A percentile compares a stretch with the other conserved stretches of the same genome.
phyloP scores from a whole-genome alignment of 345 rosid species.

The Arabidopsis arenosa region DNA sequence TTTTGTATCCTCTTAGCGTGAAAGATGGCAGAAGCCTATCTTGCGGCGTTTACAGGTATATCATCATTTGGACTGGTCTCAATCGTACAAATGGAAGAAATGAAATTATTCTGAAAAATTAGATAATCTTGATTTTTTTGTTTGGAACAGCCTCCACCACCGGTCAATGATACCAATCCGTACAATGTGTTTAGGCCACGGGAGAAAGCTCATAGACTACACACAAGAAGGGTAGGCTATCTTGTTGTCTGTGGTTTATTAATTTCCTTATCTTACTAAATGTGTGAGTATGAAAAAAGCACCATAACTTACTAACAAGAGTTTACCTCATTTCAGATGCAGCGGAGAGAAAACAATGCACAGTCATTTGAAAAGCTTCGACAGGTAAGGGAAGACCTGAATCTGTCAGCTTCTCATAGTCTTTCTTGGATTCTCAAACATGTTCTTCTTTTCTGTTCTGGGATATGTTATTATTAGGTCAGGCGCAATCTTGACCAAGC shows the following conservation, averaged over 20 bases:
- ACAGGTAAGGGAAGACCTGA: slow-evolving; percentile 58
- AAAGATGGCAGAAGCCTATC: slow-evolving; percentile 95
- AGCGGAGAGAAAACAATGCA: slow-evolving; percentile 90
- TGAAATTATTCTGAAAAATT: neutral
- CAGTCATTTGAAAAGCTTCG: slow-evolving; percentile 97
- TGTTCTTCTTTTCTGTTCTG: slow-evolving; percentile 18
- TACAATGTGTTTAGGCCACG: slow-evolving; percentile 94
- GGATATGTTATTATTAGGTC: slow-evolving; percentile 56
- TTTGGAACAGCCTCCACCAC: slow-evolving; percentile 86
- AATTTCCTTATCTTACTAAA: neutral
- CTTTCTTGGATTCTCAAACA: slow-evolving; percentile 8
- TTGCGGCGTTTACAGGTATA: slow-evolving; percentile 93
- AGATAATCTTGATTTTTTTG: slow-evolving; percentile 26
- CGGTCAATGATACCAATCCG: slow-evolving; percentile 92
- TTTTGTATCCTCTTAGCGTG: slow-evolving; percentile 61
- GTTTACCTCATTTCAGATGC: slow-evolving; percentile 64
- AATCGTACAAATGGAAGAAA: slow-evolving; percentile 1
- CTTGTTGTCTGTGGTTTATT: neutral
- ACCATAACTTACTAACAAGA: slow-evolving; percentile 19
- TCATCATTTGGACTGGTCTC: slow-evolving; percentile 26
- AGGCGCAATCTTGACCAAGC: slow-evolving; percentile 96
- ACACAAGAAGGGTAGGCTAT: slow-evolving; percentile 81
- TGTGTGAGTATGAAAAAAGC: neutral
- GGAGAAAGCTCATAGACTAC: slow-evolving; percentile 95
- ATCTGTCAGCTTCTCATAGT: neutral